phyloP scores from a whole-genome alignment of 1,284 basidiomycete genomes.

The Chiua sp. region DNA sequence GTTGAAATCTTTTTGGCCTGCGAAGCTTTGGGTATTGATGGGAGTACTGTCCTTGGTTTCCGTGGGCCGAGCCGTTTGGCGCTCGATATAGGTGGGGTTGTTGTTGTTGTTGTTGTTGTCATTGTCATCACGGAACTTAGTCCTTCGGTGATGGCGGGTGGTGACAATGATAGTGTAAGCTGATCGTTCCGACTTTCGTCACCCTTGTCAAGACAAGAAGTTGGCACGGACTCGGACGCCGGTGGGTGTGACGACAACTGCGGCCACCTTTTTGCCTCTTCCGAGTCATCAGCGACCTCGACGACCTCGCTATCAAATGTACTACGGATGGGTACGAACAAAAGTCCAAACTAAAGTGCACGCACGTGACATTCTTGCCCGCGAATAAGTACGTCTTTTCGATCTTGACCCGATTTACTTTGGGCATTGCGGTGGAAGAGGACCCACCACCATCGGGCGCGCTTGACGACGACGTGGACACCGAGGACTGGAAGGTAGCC shows the following conservation, averaged over 20 bases:
- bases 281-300: constrained; percentile 71
- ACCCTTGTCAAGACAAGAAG: no score
- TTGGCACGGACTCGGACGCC: constrained; percentile 11
- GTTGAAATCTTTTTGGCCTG: constrained; percentile 80
- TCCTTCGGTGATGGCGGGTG: constrained; percentile 2
- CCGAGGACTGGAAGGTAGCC: constrained; percentile 64
- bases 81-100: constrained; percentile 6
- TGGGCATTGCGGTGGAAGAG: background rate
- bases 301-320: constrained; percentile 64
- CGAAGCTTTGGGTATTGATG: constrained; percentile 50
- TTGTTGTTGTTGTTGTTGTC: constrained; percentile 17
- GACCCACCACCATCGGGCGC: background rate
- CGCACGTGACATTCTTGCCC: constrained; percentile 74
- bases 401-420: constrained; percentile 59
- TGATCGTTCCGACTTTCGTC: background rate
- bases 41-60: constrained; percentile 61
- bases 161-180: background rate
- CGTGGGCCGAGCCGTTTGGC: constrained; percentile 64
- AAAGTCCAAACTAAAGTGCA: constrained; percentile 9
- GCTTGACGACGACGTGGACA: constrained; percentile 32
- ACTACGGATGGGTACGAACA: background rate
- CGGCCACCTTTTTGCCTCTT: constrained; percentile 78
- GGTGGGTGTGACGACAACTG: constrained; percentile 43
- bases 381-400: constrained; percentile 74
- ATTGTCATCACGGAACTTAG: constrained; percentile 12